These are phyloP conservation scores for Prinsepia uniflora DNA, from an alignment of 306 rosid genomes.

Conservation along the genomic window DNA sequence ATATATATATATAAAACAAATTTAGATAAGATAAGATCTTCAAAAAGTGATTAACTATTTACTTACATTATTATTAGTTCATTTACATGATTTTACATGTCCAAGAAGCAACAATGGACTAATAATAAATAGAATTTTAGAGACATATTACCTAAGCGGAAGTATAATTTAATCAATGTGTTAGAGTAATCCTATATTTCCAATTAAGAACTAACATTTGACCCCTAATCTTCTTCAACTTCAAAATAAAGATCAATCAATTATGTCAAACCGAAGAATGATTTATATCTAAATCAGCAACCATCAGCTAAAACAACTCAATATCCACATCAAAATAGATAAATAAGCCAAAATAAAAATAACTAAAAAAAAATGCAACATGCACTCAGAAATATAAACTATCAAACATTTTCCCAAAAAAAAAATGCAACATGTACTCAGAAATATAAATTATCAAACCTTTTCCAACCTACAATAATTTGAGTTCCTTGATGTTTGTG, in stretches of 20 bases:
- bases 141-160: background rate
- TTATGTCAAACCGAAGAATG: background rate
- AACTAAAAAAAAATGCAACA: background rate
- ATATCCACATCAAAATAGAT: background rate
- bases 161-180: background rate
- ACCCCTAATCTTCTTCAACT: background rate
- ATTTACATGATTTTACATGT: too few relatives aligned
- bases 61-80: too few relatives aligned
- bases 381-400: background rate
- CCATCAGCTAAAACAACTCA: background rate
- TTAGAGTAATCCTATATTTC: background rate
- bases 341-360: background rate
- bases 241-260: slow-evolving; percentile 5
- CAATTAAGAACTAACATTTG: background rate
- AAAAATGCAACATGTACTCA: background rate
- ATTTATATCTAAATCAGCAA: slow-evolving; percentile 3
- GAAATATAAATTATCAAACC: background rate
- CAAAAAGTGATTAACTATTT: too few relatives aligned
- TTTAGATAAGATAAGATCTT: too few relatives aligned
- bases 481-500: too few relatives aligned
- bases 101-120: too few relatives aligned
- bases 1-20: too few relatives aligned
- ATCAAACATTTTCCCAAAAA: too few relatives aligned
- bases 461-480: too few relatives aligned
- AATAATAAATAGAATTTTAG: too few relatives aligned